A percentile compares a stretch with the other conserved stretches of the same genome.
Evolutionary conservation across 495 filamentous ascomycete species (phyloP).

Genomic region (Aspergillus nanangensis): DNA sequence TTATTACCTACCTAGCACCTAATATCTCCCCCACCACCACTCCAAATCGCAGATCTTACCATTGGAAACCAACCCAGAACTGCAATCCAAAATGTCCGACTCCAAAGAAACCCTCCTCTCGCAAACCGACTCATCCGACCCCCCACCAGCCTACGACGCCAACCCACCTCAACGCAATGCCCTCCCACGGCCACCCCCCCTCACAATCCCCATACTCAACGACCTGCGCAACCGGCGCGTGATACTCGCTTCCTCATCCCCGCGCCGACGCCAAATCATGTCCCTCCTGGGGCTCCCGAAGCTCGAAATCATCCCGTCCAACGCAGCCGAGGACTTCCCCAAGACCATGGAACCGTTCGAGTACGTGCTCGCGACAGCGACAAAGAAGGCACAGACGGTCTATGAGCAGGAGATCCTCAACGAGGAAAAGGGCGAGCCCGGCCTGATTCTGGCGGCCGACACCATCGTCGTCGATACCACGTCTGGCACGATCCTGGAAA

Average conservation of each 20-base stretch:
- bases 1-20: not conserved
- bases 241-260: constrained; percentile 85
- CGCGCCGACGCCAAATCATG: constrained; percentile 77
- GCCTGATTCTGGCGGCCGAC: constrained; percentile 84
- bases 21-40: not conserved
- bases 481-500: constrained; percentile 76
- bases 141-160: constrained; percentile 34
- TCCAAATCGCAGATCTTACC: not conserved
- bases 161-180: constrained; percentile 14
- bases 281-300: constrained; percentile 64
- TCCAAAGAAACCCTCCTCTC: constrained; percentile 29
- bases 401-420: constrained; percentile 66
- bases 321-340: constrained; percentile 73
- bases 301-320: constrained; percentile 80
- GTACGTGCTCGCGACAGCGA: constrained; percentile 86
- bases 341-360: constrained; percentile 79
- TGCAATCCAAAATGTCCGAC: constrained; percentile 24
- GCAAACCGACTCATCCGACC: constrained; percentile 17
- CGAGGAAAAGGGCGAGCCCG: constrained; percentile 61
- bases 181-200: constrained; percentile 54
- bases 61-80: constrained; percentile 3
- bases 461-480: constrained; percentile 72
- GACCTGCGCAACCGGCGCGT: constrained; percentile 67
- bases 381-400: constrained; percentile 72
- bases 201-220: constrained; percentile 73